Evolutionary conservation across 2,329 filamentous ascomycete genomes (phyloP), one percentile per base, ranked within the genome.

Genomic region (Pezizomycotina sp.): DNA sequence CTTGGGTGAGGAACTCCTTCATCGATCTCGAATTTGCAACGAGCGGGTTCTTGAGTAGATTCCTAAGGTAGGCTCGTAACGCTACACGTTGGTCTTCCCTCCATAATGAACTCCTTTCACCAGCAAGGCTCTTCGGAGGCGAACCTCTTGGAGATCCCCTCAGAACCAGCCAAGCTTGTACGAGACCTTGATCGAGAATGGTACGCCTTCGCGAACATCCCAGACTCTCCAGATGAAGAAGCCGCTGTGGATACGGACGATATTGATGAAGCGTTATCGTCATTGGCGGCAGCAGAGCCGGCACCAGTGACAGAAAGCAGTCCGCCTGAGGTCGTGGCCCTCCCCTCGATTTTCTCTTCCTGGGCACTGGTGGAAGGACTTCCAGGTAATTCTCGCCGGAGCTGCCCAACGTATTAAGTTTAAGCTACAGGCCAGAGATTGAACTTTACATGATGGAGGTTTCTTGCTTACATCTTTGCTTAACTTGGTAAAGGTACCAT

Each of bases 261-360:
- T 30, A 46, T 44, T 16, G 47, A 49, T 26, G 41, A 33, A 27
- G 48, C 49, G 55, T 86, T 81, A 26, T 80, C 79, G 44, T 82
- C 77, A 46, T 73, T 69, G 31, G 60, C 61, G 20, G 65, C 67
- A 14, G 66, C 68, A 25, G 60, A n/a, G n/a, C n/a, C n/a, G 52
- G 30, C 55, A 62, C 43, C 71, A 7, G 30, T 53, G 7, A 60
- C 56, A 18, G 62, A 58, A 7, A 75, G 58, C 14, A 77, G 55
- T 16, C 62, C 64, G 1, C 69, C 65, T 5, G 77, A 63, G 2
- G 75, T 74, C 2, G 74, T 75, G 13, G 74, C 69, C 58, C 30
- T 19, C n/a, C n/a, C n/a, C n/a, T n/a, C n/a, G n/a, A n/a, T 14
- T 86, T 92, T 58, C 93, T 93, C 68, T 95, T 95, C 54, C 76